These are phyloP conservation scores for Jamesozyma rosinii DNA, from an alignment of 805 yeast species.

Conservation along the genomic window DNA sequence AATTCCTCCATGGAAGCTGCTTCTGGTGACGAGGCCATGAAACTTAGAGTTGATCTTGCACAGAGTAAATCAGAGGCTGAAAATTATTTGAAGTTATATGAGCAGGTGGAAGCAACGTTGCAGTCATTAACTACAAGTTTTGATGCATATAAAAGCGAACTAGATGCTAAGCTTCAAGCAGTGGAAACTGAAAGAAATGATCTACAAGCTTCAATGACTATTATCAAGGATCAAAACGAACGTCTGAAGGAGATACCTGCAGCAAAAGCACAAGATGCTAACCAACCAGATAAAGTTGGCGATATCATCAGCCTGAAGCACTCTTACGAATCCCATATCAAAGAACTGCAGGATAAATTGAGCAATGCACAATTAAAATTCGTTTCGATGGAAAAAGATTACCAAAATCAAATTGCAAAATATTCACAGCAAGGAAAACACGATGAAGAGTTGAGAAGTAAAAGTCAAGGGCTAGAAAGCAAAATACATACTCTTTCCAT, in stretches of 20 bases:
- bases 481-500: background rate
- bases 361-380: background rate
- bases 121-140: background rate
- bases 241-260: background rate
- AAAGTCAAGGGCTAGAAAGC: background rate
- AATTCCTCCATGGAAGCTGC: background rate
- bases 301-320: background rate
- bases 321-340: background rate
- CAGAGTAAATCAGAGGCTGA: background rate
- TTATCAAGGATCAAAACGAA: background rate
- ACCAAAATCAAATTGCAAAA: background rate
- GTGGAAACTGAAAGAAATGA: constrained; percentile 22
- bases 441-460: background rate
- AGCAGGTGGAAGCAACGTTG: background rate
- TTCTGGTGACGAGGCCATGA: background rate
- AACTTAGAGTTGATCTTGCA: background rate
- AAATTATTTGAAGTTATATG: background rate
- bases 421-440: background rate
- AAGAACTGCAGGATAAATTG: background rate
- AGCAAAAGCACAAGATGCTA: background rate
- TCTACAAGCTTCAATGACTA: background rate
- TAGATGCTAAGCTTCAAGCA: constrained; percentile 35
- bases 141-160: constrained; percentile 15
- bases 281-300: background rate
- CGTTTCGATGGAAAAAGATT: background rate